Base-by-base conservation (phyloP, 2,329 filamentous ascomycete genomes). In the Apiospora kogelbergensis region DNA sequence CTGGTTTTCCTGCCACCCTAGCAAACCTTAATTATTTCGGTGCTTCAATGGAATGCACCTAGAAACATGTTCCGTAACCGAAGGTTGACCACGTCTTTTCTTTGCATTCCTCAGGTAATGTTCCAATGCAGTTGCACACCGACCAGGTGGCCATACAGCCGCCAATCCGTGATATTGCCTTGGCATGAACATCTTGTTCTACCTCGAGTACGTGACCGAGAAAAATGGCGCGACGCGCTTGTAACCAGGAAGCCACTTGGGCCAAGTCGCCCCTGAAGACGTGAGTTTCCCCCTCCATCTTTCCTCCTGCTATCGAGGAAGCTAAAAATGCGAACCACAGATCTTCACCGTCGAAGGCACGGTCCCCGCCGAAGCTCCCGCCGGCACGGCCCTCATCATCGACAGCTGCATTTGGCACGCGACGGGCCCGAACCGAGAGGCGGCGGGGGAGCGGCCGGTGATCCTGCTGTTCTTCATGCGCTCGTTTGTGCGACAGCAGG, bases 181-280 rank as follows among this genome's bases (percentile, higher is more conserved):
- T 74, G 76, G 74, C 9, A 63, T 75, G 63, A 75, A 76, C 63
- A 72, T 75, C 57, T 70, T 75, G 65, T 76, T 66, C 63, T 76
- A 71, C 53, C 72, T 79, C 0, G 74, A 74, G 2, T 80, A 82
- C 46, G 77, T 73, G 11, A 79, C 76, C 4, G 78, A 80, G 64
- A 76, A 74, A 33, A 76, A 74, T 63, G 76, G 74, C 44, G 75
- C 67, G 37, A 78, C 76, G 3, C 70, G 78, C 69, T 75, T 77
- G 70, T 68, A 78, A 33, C 75, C 75, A 0, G 72, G 67, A 1
- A 74, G 71, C 11, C 75, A 77, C 68, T 65, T 68, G 13, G 74
- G 75, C 20, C 46, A 72, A 24, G 63, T 76, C 57, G 74, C 75
- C 7, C 74, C 71, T 7, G 41, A 69, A 67, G 71, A 76, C 48